Evolutionary conservation across 2,329 filamentous ascomycete genomes (phyloP).

Genomic region (Pseudovirgaria hyperparasitica): DNA sequence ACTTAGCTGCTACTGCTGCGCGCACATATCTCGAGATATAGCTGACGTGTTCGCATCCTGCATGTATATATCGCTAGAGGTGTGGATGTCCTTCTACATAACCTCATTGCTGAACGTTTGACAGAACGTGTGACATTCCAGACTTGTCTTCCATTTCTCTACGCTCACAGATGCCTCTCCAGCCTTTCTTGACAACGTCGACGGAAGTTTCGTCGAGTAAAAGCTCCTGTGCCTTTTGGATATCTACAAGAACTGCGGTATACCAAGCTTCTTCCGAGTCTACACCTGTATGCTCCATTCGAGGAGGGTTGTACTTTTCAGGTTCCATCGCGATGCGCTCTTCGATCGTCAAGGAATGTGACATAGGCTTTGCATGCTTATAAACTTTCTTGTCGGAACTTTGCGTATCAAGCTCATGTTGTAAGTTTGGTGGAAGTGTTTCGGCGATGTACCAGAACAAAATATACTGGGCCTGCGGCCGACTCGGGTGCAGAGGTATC

Average conservation of each 20-base stretch:
- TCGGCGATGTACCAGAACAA: conserved; percentile 37
- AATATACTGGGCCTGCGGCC: conserved; percentile 26
- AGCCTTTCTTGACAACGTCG: too few relatives aligned
- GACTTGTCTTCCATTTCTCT: too few relatives aligned
- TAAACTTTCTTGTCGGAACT: conserved; percentile 15
- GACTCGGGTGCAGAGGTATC: conserved; percentile 18
- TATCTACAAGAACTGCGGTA: conserved; percentile 26
- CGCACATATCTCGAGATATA: too few relatives aligned
- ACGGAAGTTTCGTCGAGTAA: too few relatives aligned
- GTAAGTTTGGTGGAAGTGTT: conserved; percentile 28
- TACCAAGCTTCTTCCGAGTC: conserved; percentile 34
- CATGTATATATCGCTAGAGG: too few relatives aligned
- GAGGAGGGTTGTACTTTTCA: conserved; percentile 30
- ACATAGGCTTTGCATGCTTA: conserved; percentile 25
- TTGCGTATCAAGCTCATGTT: conserved; percentile 13
- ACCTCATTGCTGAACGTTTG: too few relatives aligned
- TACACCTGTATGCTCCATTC: conserved; percentile 36
- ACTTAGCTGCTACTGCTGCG: too few relatives aligned
- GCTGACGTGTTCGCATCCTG: too few relatives aligned
- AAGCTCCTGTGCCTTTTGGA: conserved; percentile 30
- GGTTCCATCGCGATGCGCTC: conserved; percentile 27
- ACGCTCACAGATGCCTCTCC: too few relatives aligned
- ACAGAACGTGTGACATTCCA: too few relatives aligned
- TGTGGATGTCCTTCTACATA: too few relatives aligned
- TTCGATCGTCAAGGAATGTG: conserved; percentile 20